Evolutionary conservation across 177 flowering plant species (phyloP), one percentile per base, ranked within the genome.

Genomic region (Vitis hybrid): DNA sequence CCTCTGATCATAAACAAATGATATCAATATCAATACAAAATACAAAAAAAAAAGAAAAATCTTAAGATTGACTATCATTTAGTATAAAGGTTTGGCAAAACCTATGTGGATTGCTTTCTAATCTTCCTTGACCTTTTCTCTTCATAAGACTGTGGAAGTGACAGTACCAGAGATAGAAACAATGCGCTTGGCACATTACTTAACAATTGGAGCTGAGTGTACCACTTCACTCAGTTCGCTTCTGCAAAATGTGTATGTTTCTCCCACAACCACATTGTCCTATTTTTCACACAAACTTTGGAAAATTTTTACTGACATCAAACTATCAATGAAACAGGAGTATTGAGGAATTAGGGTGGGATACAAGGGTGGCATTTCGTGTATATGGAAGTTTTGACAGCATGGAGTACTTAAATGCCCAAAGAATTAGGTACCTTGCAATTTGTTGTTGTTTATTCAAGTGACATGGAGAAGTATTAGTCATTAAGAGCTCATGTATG

Each of bases 141-240:
- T 74, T 63, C 66, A 65, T 17, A 81, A 95, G 99, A 87, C 82
- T 65, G 78, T 91, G 66, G 96, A 90, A 69, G 90, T 92, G 74
- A 93, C 97, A 50, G 77, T 95, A 76, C 98, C 97, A 31, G 94
- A 92, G 49, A 91, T 91, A 79, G 97, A 95, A 82, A 84, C 62
- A 17, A 93, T 93, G 98, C 88, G 94, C 14, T 77, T 93, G 59
- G 97, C 98, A 62, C 98, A 95, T 83, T 93, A 95, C 73, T 0
- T 75, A 69, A 93, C 99, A 49, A 90, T 95, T 65, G 97, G 86
- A 55, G 83, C 97, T 11, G 99, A 95, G 76, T 91, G 92, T 70
- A 84, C 51, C 59, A 61, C 88, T 68, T 71, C 91, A 24, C 76
- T 93, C 66, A 77, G 78, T 69, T 60, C 82, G 75, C 64, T 79